Base-by-base conservation (phyloP, 139 green algal species). In the Astrephomene gubernaculifera region DNA sequence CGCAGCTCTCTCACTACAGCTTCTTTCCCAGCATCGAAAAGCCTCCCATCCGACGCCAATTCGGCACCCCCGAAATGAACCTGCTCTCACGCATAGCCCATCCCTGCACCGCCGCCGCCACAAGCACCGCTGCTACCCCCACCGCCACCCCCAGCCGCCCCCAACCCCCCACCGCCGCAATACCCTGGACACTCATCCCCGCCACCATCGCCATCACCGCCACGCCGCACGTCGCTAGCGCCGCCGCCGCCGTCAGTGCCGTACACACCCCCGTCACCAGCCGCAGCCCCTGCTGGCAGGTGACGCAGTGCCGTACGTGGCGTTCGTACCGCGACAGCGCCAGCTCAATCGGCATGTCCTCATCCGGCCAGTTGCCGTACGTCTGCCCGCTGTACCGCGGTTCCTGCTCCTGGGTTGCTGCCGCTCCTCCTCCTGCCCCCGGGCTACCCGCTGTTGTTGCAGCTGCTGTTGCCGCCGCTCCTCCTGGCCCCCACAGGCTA, bases 401-500 rank as follows among this genome's bases (percentile, higher is more conserved):
- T 36, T 52, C 71, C 45, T 22, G 49, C 60, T 2, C n/a, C n/a
- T n/a, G n/a, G n/a, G n/a, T n/a, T n/a, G n/a, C n/a, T n/a, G n/a
- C n/a, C n/a, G n/a, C n/a, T n/a, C n/a, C n/a, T n/a, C n/a, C n/a
- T n/a, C n/a, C n/a, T n/a, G n/a, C n/a, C n/a, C n/a, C n/a, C n/a
- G n/a, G n/a, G n/a, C n/a, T n/a, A n/a, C n/a, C n/a, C n/a, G n/a
- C n/a, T n/a, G n/a, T n/a, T n/a, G n/a, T n/a, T n/a, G n/a, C n/a
- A n/a, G n/a, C n/a, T n/a, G n/a, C n/a, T n/a, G n/a, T n/a, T n/a
- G n/a, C n/a, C n/a, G n/a, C n/a, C n/a, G n/a, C n/a, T n/a, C n/a
- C n/a, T n/a, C n/a, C n/a, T n/a, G n/a, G n/a, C n/a, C 63, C 78
- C 86, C 86, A 90, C 73, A 90, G 63, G 63, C 63, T 87, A 31